Conservation (phyloP, 257 asterid genomes). For the Catharanthus roseus region DNA sequence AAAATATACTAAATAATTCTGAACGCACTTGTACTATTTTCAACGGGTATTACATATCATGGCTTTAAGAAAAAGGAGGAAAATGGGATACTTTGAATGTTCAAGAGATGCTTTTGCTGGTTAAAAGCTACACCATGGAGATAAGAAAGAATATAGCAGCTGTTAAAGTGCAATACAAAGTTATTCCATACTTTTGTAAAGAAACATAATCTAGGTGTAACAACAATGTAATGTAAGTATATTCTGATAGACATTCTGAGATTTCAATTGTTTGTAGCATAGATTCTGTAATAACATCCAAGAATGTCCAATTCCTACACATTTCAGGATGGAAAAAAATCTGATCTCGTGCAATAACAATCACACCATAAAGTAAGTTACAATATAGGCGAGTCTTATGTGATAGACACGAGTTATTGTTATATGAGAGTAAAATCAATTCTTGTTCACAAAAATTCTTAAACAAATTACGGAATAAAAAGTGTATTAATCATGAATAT, state of each 20-base stretch:
- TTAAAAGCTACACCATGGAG: background rate
- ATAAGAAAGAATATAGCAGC: conserved; percentile 13
- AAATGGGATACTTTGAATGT: background rate
- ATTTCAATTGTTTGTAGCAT: background rate
- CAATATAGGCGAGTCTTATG: too few species aligned
- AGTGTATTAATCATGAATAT: too few species aligned
- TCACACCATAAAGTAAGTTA: too few species aligned
- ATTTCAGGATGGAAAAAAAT: too few species aligned
- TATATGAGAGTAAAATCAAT: too few species aligned
- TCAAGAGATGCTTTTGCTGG: background rate
- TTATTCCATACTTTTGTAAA: background rate
- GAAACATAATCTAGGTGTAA: background rate
- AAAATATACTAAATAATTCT: too few species aligned
- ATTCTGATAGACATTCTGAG: background rate
- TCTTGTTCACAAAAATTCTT: too few species aligned
- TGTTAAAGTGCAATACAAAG: background rate
- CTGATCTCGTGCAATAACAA: too few species aligned
- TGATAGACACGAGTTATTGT: too few species aligned
- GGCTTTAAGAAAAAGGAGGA: background rate
- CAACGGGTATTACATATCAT: too few species aligned
- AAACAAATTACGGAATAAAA: too few species aligned
- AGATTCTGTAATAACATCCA: background rate
- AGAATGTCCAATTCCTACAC: background rate
- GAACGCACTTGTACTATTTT: too few species aligned
- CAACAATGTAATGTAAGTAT: background rate